A percentile compares a stretch with the other conserved stretches of the same genome.
Evolutionary conservation across 208 protist genomes (phyloP).

Genomic region (Trypanosoma mega): DNA sequence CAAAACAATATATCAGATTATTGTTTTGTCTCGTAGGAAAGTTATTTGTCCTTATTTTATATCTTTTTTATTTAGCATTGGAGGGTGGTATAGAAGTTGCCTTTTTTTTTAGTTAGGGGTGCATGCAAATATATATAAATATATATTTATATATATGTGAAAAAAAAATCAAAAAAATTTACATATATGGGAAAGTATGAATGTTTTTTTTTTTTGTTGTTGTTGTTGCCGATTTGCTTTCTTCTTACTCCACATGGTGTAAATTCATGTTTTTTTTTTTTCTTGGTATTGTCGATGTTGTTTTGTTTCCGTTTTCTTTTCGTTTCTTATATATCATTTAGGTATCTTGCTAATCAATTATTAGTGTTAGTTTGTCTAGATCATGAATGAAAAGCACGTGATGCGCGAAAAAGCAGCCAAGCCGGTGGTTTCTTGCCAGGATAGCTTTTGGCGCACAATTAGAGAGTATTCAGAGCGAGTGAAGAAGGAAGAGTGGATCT

Average conservation of each 20-base stretch:
- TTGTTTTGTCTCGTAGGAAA: background rate
- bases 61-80: too few species aligned
- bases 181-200: background rate
- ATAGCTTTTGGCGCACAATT: constrained; percentile 23
- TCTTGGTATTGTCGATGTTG: too few species aligned
- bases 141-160: background rate
- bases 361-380: background rate
- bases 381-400: background rate
- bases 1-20: too few species aligned
- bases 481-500: constrained; percentile 36
- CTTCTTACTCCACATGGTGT: background rate
- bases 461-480: constrained; percentile 29
- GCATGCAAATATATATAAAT: background rate
- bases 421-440: constrained; percentile 12
- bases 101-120: background rate
- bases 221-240: background rate
- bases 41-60: constrained; percentile 16
- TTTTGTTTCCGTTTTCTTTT: background rate
- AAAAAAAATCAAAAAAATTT: constrained; percentile 1
- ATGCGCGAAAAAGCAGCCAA: background rate
- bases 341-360: constrained; percentile 1
- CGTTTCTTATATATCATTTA: background rate
- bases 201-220: background rate
- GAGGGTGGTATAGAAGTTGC: too few species aligned
- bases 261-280: constrained; percentile 11